Evolutionary conservation across 2,329 filamentous ascomycete genomes (phyloP).

Genomic region (Polytolypa hystricis): DNA sequence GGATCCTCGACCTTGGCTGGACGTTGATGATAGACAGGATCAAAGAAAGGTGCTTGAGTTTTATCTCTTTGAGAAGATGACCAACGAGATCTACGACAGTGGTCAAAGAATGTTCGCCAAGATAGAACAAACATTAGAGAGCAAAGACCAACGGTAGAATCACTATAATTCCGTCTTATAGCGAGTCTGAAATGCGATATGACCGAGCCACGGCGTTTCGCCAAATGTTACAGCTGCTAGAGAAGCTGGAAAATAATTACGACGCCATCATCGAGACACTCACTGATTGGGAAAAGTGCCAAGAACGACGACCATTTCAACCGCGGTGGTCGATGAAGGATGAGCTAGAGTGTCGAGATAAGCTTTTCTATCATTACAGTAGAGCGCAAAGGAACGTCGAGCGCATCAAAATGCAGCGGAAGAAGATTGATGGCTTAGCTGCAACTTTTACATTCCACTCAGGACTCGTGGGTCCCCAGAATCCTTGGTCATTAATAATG

Average conservation of each 20-base stretch:
- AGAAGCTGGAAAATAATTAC: neutral
- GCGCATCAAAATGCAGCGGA: neutral
- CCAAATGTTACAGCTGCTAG: too few relatives aligned
- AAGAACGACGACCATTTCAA: neutral
- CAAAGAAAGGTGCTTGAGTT: neutral
- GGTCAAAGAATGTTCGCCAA: neutral
- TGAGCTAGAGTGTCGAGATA: neutral
- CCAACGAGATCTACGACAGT: neutral
- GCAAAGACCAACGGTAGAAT: too few relatives aligned
- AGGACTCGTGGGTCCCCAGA: neutral
- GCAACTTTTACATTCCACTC: neutral
- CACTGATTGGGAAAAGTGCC: neutral
- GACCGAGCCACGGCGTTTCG: too few relatives aligned
- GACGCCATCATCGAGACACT: neutral
- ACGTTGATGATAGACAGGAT: neutral
- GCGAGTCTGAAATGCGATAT: too few relatives aligned
- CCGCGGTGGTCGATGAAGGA: neutral
- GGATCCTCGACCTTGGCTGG: neutral
- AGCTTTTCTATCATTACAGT: neutral
- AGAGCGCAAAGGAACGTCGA: neutral
- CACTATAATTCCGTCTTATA: too few relatives aligned
- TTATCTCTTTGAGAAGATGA: conserved; percentile 1
- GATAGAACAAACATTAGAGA: too few relatives aligned
- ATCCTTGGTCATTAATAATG: neutral
- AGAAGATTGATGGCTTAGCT: neutral